Evolutionary conservation across 371 early-diverging fungal species (phyloP).

Genomic region (Mortierella sp.): DNA sequence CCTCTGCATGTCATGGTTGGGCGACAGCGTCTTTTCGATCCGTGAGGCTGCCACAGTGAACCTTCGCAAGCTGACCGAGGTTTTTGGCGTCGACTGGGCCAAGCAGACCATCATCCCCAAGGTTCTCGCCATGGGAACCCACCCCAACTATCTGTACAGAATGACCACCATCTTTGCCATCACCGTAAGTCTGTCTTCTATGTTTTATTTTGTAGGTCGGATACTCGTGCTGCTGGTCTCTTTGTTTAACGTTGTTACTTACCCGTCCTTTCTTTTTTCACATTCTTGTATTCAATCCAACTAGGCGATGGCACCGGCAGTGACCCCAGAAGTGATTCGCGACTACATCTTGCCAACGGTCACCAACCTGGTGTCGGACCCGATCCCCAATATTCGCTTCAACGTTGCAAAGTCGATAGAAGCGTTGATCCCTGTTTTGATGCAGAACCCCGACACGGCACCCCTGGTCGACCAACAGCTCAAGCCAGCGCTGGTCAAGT

Average conservation of each 20-base stretch:
- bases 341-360: constrained; percentile 93
- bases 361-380: constrained; percentile 87
- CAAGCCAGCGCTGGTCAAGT: constrained; percentile 85
- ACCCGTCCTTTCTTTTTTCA: neutral
- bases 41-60: constrained; percentile 97
- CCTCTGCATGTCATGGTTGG: constrained; percentile 97
- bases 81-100: constrained; percentile 99
- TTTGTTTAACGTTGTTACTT: neutral
- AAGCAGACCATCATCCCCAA: constrained; percentile 93
- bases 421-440: constrained; percentile 85
- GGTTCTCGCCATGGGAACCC: constrained; percentile 89
- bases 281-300: neutral
- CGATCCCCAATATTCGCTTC: constrained; percentile 99
- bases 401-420: constrained; percentile 97
- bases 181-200: constrained; percentile 88
- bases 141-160: constrained; percentile 95
- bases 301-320: constrained; percentile 90
- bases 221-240: neutral
- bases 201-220: too few relatives aligned
- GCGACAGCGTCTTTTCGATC: constrained; percentile 96
- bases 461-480: constrained; percentile 75
- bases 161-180: constrained; percentile 98
- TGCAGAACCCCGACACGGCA: constrained; percentile 71
- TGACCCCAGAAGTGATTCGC: constrained; percentile 88
- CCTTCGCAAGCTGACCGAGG: constrained; percentile 92